phyloP scores from a whole-genome alignment of 129 eudicot genomes.

The Helianthus annuus region DNA sequence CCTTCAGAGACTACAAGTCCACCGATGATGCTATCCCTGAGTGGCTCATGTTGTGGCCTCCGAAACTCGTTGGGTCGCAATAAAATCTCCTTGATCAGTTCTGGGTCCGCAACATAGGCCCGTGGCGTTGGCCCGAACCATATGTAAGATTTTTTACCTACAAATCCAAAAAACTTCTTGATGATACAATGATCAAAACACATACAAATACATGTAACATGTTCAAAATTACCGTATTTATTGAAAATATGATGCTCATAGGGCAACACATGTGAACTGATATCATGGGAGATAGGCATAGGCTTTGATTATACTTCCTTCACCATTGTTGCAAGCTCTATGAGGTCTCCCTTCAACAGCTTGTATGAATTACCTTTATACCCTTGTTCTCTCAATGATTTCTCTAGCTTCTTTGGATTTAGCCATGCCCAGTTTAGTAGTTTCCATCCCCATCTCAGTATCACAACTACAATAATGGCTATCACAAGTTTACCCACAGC shows the following conservation, averaged over 20 bases:
- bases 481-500: not conserved
- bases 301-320: conserved; percentile 11
- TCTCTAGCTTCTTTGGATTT: conserved; percentile 22
- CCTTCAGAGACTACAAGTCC: conserved; percentile 21
- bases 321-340: conserved; percentile 7
- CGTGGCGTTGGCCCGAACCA: conserved; percentile 17
- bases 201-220: not conserved
- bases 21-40: conserved; percentile 13
- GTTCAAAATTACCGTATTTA: not conserved
- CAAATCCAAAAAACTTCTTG: not conserved
- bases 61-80: conserved; percentile 3
- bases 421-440: conserved; percentile 19
- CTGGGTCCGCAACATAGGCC: not conserved
- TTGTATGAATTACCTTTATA: conserved; percentile 15
- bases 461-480: conserved; percentile 2
- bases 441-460: conserved; percentile 23
- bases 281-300: conserved; percentile 15
- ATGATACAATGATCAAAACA: not conserved
- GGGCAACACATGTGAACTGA: conserved; percentile 16
- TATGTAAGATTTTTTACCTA: conserved; percentile 1
- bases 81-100: conserved; percentile 18
- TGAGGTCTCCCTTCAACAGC: conserved; percentile 12
- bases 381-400: conserved; percentile 1
- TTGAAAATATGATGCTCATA: not conserved
- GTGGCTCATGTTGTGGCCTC: conserved; percentile 19